Evolutionary conservation across 495 filamentous ascomycete genomes (phyloP).

Genomic region (Penicillium subrubescens): DNA sequence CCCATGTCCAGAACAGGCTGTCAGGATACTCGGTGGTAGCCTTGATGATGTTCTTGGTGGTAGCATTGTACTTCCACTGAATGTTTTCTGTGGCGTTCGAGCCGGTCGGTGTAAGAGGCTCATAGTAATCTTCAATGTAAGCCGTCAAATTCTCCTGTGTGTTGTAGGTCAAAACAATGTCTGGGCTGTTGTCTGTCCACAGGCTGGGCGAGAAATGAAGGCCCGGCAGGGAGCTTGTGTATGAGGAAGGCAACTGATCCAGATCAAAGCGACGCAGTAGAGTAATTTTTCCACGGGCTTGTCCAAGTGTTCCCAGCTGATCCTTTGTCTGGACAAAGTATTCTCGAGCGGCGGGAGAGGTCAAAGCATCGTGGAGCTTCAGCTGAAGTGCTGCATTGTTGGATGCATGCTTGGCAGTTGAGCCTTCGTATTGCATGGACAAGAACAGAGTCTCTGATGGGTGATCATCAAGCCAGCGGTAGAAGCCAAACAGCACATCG

Average conservation of each 20-base stretch:
- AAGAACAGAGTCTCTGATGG: slow-evolving; percentile 39
- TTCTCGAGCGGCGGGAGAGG: slow-evolving; percentile 32
- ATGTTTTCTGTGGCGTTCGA: slow-evolving; percentile 39
- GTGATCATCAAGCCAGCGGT: slow-evolving; percentile 45
- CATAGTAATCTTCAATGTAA: slow-evolving; percentile 50
- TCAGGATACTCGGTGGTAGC: slow-evolving; percentile 31
- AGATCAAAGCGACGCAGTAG: slow-evolving; percentile 46
- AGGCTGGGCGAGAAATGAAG: slow-evolving; percentile 43
- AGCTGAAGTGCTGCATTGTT: slow-evolving; percentile 43
- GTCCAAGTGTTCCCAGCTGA: slow-evolving; percentile 39
- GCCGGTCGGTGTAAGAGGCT: slow-evolving; percentile 27
- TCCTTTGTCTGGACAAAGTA: slow-evolving; percentile 44
- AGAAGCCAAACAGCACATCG: slow-evolving; percentile 53
- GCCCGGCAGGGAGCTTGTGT: slow-evolving; percentile 36
- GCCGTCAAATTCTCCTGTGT: slow-evolving; percentile 32
- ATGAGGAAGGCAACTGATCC: slow-evolving; percentile 32
- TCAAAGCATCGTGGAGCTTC: slow-evolving; percentile 34
- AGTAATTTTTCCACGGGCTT: slow-evolving; percentile 46
- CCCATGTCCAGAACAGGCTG: slow-evolving; percentile 53
- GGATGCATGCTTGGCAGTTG: slow-evolving; percentile 20
- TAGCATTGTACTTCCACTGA: slow-evolving; percentile 45
- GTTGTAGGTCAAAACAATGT: slow-evolving; percentile 41
- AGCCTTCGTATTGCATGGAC: slow-evolving; percentile 46
- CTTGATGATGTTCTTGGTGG: slow-evolving; percentile 30
- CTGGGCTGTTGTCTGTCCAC: slow-evolving; percentile 40